These are phyloP conservation scores for Pulveroboletus frians DNA, from an alignment of 768 basidiomycete genomes.

Conservation along the genomic window DNA sequence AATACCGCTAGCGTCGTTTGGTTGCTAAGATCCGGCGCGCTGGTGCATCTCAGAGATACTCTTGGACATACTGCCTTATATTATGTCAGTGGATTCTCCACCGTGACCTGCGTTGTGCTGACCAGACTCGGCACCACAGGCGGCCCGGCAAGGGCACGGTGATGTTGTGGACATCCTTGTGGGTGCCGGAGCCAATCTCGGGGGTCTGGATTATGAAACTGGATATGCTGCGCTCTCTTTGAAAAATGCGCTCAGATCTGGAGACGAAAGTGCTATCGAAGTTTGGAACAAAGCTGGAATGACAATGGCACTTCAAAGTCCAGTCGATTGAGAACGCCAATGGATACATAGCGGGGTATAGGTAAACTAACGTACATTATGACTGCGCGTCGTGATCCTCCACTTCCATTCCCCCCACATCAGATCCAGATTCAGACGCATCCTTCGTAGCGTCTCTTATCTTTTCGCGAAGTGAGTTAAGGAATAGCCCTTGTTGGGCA, in stretches of 20 bases:
- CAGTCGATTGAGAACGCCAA: not conserved
- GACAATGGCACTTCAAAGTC: not conserved
- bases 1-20: conserved; percentile 37
- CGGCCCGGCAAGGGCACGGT: conserved; percentile 66
- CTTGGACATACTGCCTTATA: conserved; percentile 83
- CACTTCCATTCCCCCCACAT: conserved; percentile 23
- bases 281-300: conserved; percentile 57
- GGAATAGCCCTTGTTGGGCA: conserved; percentile 62
- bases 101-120: not conserved
- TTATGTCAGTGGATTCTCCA: conserved; percentile 47
- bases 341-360: conserved; percentile 14
- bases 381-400: conserved; percentile 16
- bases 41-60: conserved; percentile 75
- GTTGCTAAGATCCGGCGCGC: conserved; percentile 66
- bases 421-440: conserved; percentile 20
- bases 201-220: conserved; percentile 56
- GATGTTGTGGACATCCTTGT: conserved; percentile 59
- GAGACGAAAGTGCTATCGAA: conserved; percentile 41
- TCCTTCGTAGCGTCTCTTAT: conserved; percentile 36
- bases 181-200: conserved; percentile 69
- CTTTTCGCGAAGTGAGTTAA: conserved; percentile 53
- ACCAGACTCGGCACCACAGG: conserved; percentile 37
- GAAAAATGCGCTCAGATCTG: conserved; percentile 32
- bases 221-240: conserved; percentile 51
- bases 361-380: conserved; percentile 9